Conservation (phyloP, 768 basidiomycete species). For the Rhodotorula graminis region DNA sequence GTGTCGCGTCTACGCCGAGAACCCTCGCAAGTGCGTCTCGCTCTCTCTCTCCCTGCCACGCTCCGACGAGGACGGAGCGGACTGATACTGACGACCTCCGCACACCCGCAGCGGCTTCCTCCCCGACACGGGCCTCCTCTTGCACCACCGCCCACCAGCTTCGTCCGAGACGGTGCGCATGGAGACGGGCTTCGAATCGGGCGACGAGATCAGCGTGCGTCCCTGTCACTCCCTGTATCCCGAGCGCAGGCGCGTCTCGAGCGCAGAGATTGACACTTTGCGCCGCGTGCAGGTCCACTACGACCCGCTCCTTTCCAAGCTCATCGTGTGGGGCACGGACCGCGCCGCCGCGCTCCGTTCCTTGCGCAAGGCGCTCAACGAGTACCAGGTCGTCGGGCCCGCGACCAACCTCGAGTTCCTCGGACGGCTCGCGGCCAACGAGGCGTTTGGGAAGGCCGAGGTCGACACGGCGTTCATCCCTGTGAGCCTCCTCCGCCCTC, state of each 20-base stretch:
- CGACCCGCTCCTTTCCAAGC: conserved; percentile 86
- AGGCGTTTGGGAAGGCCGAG: conserved; percentile 68
- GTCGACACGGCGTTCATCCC: conserved; percentile 90
- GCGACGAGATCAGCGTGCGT: conserved; percentile 47
- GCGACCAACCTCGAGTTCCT: conserved; percentile 89
- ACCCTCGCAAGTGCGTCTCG: conserved; percentile 65
- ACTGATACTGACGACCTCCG: not conserved
- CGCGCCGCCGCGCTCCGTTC: conserved; percentile 76
- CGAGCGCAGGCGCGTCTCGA: too few species aligned
- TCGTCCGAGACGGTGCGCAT: conserved; percentile 70
- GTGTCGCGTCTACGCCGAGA: conserved; percentile 91
- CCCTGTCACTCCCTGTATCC: not conserved
- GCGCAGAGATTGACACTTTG: too few species aligned
- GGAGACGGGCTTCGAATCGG: conserved; percentile 77
- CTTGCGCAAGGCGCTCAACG: conserved; percentile 71
- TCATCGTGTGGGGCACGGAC: conserved; percentile 80
- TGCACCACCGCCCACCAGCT: conserved; percentile 73
- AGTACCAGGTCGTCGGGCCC: conserved; percentile 86
- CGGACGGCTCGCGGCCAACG: conserved; percentile 66
- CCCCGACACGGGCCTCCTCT: conserved; percentile 77
- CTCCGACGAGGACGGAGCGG: not conserved
- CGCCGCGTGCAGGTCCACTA: conserved; percentile 61
- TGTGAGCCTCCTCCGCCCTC: conserved; percentile 49
- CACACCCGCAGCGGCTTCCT: conserved; percentile 59
- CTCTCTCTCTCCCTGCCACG: too few species aligned